These are phyloP conservation scores for Hymenoscyphus fructigenus DNA, from an alignment of 2,329 filamentous ascomycete species.

Conservation along the genomic window DNA sequence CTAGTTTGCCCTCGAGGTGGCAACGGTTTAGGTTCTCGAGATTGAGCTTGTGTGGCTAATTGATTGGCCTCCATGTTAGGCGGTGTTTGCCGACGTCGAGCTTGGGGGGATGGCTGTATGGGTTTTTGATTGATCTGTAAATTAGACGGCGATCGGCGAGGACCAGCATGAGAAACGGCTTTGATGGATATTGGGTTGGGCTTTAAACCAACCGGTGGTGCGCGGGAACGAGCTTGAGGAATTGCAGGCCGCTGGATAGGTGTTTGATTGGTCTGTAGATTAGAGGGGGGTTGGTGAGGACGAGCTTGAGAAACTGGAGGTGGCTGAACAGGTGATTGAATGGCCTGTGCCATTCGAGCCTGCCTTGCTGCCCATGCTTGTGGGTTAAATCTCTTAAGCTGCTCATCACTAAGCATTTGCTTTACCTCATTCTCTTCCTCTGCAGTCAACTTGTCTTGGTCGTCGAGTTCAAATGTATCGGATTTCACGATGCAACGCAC, in stretches of 20 bases:
- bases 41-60: background rate
- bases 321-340: background rate
- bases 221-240: background rate
- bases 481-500: constrained; percentile 63
- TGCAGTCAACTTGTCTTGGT: constrained; percentile 58
- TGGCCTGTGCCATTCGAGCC: background rate
- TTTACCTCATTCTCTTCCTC: constrained; percentile 60
- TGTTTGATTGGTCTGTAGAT: background rate
- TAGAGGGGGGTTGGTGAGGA: background rate
- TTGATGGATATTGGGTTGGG: no score
- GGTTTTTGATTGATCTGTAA: no score
- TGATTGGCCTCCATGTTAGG: no score
- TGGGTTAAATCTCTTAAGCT: constrained; percentile 32
- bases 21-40: background rate
- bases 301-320: background rate
- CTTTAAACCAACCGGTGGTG: no score
- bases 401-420: constrained; percentile 40
- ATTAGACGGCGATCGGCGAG: no score
- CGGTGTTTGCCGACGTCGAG: no score
- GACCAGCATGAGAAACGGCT: no score
- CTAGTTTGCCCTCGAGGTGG: background rate
- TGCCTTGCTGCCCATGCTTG: constrained; percentile 12
- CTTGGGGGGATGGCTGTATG: no score
- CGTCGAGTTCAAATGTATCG: constrained; percentile 72
- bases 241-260: background rate